Conservation (phyloP, 768 basidiomycete genomes). For the Lactarius vividus region DNA sequence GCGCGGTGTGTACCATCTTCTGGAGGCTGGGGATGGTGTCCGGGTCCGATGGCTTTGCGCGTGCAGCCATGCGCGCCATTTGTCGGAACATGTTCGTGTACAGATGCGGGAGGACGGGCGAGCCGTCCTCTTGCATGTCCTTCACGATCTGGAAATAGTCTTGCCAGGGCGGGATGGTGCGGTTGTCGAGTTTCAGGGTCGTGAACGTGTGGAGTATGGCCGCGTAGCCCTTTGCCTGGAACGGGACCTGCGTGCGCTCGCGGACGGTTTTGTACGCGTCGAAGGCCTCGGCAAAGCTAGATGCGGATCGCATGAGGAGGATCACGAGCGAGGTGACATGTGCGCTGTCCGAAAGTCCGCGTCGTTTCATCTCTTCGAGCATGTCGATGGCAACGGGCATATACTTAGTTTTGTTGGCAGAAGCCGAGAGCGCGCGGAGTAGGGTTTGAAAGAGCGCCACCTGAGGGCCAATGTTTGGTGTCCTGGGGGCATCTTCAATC, state of each 20-base stretch:
- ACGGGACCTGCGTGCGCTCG: constrained; percentile 32
- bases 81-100: constrained; percentile 67
- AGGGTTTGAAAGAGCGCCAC: constrained; percentile 50
- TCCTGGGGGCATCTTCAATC: constrained; percentile 30
- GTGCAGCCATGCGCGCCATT: constrained; percentile 45
- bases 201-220: constrained; percentile 65
- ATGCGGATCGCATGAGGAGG: constrained; percentile 62
- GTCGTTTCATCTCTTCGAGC: constrained; percentile 62
- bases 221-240: constrained; percentile 60
- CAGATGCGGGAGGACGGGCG: constrained; percentile 52
- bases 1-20: constrained; percentile 48
- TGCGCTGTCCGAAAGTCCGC: constrained; percentile 46
- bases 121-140: constrained; percentile 72
- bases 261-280: constrained; percentile 51
- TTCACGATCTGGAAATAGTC: constrained; percentile 73
- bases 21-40: constrained; percentile 29
- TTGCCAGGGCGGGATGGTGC: constrained; percentile 33
- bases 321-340: constrained; percentile 53
- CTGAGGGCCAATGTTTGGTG: constrained; percentile 1
- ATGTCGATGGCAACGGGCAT: constrained; percentile 48
- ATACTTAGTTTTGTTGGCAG: constrained; percentile 47
- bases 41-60: constrained; percentile 24
- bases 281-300: constrained; percentile 57
- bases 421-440: constrained; percentile 38
- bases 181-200: constrained; percentile 49